Evolutionary conservation across 1,284 basidiomycete species (phyloP), one percentile per base, ranked within the genome.

Genomic region (Abortiporus biennis): DNA sequence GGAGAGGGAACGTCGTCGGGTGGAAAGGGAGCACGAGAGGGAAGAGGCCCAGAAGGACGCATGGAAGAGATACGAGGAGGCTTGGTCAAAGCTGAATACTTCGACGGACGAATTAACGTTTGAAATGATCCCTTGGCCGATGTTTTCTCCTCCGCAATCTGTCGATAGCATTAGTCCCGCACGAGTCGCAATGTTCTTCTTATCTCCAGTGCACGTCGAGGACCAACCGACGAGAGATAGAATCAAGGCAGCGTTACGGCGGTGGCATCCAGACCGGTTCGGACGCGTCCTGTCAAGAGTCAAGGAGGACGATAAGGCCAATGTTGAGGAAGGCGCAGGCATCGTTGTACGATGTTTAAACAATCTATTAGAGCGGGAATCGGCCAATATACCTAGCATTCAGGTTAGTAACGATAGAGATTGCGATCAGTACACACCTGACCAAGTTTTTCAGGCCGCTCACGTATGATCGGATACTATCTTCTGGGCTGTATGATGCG

Each of bases 211-310:
- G 22, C 80, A 85, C 58, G 82, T 82, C n/a, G 63, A 65, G 38
- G 63, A 63, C 17, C 68, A 72, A 47, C 66, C 73, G 31, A 69
- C 68, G 48, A 82, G 77, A 57, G 81, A 86, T 38, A 69, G 82
- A 40, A 70, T 86, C 46, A 72, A 76, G 36, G 66, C 60, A 25
- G 83, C 80, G 2, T 68, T 84, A 55, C 69, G 83, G 24, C 67
- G 80, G 41, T 88, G 85, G 84, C 85, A 88, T 56, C 85, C 85
- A 2, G 85, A 88, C 58, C 67, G 82, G 35, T 87, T 88, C 62
- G 63, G 69, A 44, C 63, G 79, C 31, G 48, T 81, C 33, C 56
- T 81, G 40, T 56, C 51, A n/a, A 67, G 72, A 50, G 74, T 85
- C 1, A 53, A 52, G 5, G 75, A 75, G 32, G 59, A 61, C 31